phyloP scores from a whole-genome alignment of 129 eudicot genomes.

The Saussurea involucrata region DNA sequence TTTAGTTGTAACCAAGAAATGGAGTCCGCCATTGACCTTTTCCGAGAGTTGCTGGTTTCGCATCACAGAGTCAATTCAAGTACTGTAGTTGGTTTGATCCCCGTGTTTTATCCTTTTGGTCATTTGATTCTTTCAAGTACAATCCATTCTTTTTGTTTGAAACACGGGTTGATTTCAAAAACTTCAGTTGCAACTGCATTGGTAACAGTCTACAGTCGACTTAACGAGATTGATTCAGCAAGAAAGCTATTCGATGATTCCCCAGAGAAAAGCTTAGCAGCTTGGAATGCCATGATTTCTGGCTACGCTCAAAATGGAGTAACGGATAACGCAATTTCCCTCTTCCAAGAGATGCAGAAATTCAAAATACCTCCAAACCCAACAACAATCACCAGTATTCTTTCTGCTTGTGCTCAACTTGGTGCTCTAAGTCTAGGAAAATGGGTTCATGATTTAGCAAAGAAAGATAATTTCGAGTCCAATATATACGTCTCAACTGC shows the following conservation, averaged over 20 bases:
- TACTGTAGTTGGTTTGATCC: constrained; percentile 77
- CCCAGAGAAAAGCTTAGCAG: constrained; percentile 59
- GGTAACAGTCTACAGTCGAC: constrained; percentile 77
- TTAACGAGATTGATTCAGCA: constrained; percentile 63
- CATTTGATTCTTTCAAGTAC: constrained; percentile 46
- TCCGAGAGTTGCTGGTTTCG: constrained; percentile 43
- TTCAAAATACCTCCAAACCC: constrained; percentile 68
- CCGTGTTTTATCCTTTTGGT: constrained; percentile 71
- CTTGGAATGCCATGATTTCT: constrained; percentile 98
- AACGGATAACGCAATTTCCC: constrained; percentile 68
- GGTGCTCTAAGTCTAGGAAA: constrained; percentile 83
- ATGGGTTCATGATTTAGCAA: constrained; percentile 84
- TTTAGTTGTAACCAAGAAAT: constrained; percentile 49
- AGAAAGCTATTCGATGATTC: constrained; percentile 76
- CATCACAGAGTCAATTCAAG: constrained; percentile 63
- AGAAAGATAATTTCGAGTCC: constrained; percentile 46
- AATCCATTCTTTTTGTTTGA: constrained; percentile 72
- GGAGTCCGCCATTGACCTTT: constrained; percentile 48
- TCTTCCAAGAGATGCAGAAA: constrained; percentile 74
- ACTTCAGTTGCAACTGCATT: constrained; percentile 83
- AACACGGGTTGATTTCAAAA: constrained; percentile 41
- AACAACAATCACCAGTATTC: constrained; percentile 80
- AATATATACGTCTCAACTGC: constrained; percentile 77
- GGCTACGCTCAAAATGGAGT: constrained; percentile 93
- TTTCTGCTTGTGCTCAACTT: constrained; percentile 93